A percentile compares a stretch with the other conserved stretches of the same genome.
These are phyloP conservation scores for Miscanthus sacchariflorus DNA, from an alignment of 202 grass and related monocot genomes.

Conservation along the genomic window DNA sequence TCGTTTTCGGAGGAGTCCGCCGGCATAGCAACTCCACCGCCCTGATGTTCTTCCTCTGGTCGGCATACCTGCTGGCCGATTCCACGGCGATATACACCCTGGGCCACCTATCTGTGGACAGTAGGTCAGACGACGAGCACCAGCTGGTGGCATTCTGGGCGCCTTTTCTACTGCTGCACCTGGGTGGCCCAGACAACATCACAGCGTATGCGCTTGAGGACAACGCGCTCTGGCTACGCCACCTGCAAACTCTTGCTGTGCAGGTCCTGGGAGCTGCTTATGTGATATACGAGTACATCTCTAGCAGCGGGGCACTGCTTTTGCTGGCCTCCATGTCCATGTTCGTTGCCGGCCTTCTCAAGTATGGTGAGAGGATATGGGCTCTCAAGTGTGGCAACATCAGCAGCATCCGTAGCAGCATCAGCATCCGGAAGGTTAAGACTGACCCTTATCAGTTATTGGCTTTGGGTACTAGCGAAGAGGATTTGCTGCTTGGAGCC, in stretches of 20 bases:
- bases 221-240: conserved; percentile 38
- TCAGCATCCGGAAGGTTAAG: conserved; percentile 15
- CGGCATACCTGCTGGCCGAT: conserved; percentile 58
- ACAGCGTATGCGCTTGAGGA: conserved; percentile 47
- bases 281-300: conserved; percentile 46
- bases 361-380: conserved; percentile 62
- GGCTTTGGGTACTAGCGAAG: conserved; percentile 33
- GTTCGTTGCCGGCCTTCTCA: conserved; percentile 53
- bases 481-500: conserved; percentile 38
- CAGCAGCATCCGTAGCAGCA: conserved; percentile 42
- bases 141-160: conserved; percentile 62
- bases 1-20: conserved; percentile 37
- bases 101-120: conserved; percentile 51
- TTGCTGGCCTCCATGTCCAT: conserved; percentile 45
- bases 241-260: conserved; percentile 47
- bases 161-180: conserved; percentile 33
- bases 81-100: conserved; percentile 55
- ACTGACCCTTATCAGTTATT: conserved; percentile 24
- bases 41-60: conserved; percentile 53
- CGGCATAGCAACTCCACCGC: not conserved
- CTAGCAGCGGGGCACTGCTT: not conserved
- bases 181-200: conserved; percentile 43
- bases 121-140: not conserved
- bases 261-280: conserved; percentile 48
- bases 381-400: conserved; percentile 55